Evolutionary conservation across 108 stramenopile genomes (phyloP), one percentile per base, ranked within the genome.

Genomic region (Stephanodiscus minutulus): DNA sequence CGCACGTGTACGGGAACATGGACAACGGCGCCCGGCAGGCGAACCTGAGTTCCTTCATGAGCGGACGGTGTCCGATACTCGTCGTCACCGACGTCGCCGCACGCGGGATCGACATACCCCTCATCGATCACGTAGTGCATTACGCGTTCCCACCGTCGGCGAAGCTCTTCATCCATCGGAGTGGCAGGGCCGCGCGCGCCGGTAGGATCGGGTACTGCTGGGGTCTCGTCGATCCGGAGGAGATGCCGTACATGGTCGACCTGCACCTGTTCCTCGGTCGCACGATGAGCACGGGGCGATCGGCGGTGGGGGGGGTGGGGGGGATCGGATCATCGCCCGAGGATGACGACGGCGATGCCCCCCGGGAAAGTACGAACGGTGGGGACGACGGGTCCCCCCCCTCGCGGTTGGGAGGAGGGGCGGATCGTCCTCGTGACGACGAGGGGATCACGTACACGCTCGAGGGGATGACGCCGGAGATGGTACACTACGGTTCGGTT

Each of bases 81-180:
- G 86, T 99, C 13, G 98, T 98, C 2, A 99, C 99, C 2, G 99
- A 99, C 74, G 97, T 99, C 2, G 99, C 99, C 3, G 98, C 99
- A 7, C 83, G 99, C 24, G 99, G 99, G 33, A 93, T 99, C 59
- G 99, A 99, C 66, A 91, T 99, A 49, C 99, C 99, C 0, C 83
- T 99, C 48, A 95, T 98, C 69, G 97, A 99, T 73, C 95, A 97
- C 72, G 99, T 99, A 35, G 87, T 99, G 73, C 98, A 99, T 76
- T 97, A 96, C 72, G 85, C 94, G 55, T 98, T 98, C 73, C 97
- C 98, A 18, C 90, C 97, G 1, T 73, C 82, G 7, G 87, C 98
- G 27, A 98, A 98, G 73, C 73, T 98, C 43, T 99, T 99, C 73
- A 92, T 99, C 11, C 98, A 99, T 85, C 88, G 98, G 33, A 82